These are phyloP conservation scores for Plectosphaerella sp. DNA, from an alignment of 2,329 filamentous ascomycete genomes.

Conservation along the genomic window DNA sequence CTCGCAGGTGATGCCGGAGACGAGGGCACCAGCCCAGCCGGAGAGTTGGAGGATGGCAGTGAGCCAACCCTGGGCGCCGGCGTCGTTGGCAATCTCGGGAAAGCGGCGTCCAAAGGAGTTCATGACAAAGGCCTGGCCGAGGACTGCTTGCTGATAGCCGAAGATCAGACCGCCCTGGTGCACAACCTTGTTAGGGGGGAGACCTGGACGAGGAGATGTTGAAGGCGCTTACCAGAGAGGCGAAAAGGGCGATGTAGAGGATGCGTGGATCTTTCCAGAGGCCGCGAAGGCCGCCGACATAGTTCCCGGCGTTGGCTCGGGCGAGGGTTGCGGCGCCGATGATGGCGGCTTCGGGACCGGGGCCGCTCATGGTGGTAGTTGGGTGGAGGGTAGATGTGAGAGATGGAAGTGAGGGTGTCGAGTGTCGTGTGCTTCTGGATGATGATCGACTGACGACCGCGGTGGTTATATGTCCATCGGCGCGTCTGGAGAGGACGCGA, in stretches of 20 bases:
- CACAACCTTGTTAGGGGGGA: neutral
- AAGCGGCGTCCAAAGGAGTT: conserved; percentile 43
- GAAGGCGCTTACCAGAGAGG: conserved; percentile 21
- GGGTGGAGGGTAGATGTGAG: neutral
- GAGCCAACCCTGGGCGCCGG: conserved; percentile 44
- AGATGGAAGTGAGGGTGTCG: neutral
- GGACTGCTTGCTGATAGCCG: conserved; percentile 51
- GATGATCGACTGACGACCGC: neutral
- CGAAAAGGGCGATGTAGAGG: conserved; percentile 30
- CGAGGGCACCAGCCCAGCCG: conserved; percentile 42
- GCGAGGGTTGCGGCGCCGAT: neutral
- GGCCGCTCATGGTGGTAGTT: neutral
- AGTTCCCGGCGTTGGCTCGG: neutral
- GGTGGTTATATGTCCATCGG: neutral
- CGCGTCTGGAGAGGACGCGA: neutral
- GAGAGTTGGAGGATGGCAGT: conserved; percentile 47
- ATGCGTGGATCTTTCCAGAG: conserved; percentile 27
- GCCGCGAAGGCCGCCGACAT: neutral
- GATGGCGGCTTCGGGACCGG: neutral
- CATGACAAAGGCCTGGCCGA: conserved; percentile 51
- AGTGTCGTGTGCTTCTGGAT: neutral
- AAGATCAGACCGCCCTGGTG: conserved; percentile 37
- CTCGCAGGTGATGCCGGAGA: conserved; percentile 42
- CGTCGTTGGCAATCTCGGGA: conserved; percentile 38
- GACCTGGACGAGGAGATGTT: neutral